Percentiles rank a stretch among this genome's conserved stretches.
phyloP scores from a whole-genome alignment of 2,329 filamentous ascomycete genomes.

The Colletotrichum sp. region DNA sequence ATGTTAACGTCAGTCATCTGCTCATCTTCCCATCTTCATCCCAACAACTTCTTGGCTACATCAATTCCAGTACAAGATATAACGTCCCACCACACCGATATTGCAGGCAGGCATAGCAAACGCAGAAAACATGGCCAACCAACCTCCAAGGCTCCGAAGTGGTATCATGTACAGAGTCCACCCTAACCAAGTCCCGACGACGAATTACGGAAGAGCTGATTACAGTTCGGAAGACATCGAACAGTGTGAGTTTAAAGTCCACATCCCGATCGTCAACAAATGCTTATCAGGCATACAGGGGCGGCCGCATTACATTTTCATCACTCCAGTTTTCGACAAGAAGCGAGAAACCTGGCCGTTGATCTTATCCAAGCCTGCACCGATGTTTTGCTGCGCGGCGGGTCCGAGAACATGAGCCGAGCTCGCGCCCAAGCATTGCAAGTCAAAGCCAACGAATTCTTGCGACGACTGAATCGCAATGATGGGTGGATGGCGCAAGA shows the following conservation, averaged over 20 bases:
- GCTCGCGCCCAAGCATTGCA: too few relatives aligned
- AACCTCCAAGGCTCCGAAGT: not conserved
- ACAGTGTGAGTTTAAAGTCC: not conserved
- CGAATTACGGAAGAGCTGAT: not conserved
- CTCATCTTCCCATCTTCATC: not conserved
- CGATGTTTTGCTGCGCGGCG: too few relatives aligned
- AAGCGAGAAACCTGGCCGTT: too few relatives aligned
- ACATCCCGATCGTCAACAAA: not conserved
- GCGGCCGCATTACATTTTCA: not conserved
- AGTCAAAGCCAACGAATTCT: too few relatives aligned
- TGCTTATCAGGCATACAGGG: not conserved
- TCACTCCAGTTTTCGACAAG: too few relatives aligned
- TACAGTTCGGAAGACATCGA: not conserved
- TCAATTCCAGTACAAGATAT: not conserved
- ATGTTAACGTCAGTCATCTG: not conserved
- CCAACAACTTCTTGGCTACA: not conserved
- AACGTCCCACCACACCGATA: not conserved
- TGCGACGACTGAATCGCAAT: not conserved
- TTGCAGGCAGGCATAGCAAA: not conserved
- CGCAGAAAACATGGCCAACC: not conserved
- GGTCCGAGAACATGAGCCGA: too few relatives aligned
- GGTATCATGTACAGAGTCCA: not conserved
- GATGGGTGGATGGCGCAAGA: not conserved
- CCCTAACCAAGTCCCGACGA: not conserved
- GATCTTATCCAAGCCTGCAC: too few relatives aligned